Percentiles rank a stretch among this genome's conserved stretches.
These are phyloP conservation scores for Thraustochytrium striatum DNA, from an alignment of 352 stramenopile species.

Conservation along the genomic window DNA sequence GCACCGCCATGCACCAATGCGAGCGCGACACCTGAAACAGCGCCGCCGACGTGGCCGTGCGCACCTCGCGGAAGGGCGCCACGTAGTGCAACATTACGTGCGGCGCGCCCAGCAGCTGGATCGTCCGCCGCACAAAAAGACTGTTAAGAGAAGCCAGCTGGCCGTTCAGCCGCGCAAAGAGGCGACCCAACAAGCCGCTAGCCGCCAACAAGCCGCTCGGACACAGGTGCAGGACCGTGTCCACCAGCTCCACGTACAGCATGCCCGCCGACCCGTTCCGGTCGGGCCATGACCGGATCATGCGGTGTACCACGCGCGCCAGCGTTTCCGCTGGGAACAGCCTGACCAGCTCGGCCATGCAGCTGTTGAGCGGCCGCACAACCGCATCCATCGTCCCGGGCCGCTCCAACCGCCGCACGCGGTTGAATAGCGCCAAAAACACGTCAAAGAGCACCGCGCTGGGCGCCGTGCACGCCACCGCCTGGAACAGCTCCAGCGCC, in stretches of 20 bases:
- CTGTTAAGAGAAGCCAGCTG: neutral
- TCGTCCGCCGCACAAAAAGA: constrained; percentile 5
- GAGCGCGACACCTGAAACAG: constrained; percentile 1
- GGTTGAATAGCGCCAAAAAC: too few species aligned
- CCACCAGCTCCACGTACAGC: constrained; percentile 38
- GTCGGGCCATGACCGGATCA: constrained; percentile 16
- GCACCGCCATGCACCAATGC: constrained; percentile 4
- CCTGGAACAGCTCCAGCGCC: too few species aligned
- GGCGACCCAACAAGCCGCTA: neutral
- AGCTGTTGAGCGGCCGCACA: constrained; percentile 24
- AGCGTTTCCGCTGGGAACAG: neutral
- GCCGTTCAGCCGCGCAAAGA: neutral
- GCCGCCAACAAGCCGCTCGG: neutral
- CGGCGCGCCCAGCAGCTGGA: constrained; percentile 8
- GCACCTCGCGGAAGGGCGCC: neutral
- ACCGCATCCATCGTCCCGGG: too few species aligned
- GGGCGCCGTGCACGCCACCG: too few species aligned
- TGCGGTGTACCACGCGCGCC: constrained; percentile 13
- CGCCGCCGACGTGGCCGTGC: neutral
- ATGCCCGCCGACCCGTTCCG: neutral
- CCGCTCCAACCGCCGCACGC: too few species aligned
- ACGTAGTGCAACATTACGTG: constrained; percentile 36
- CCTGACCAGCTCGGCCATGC: constrained; percentile 32
- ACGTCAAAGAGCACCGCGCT: too few species aligned
- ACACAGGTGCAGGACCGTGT: constrained; percentile 41